Evolutionary conservation across 257 asterid genomes (phyloP).

Genomic region (Nemophila menziesii): DNA sequence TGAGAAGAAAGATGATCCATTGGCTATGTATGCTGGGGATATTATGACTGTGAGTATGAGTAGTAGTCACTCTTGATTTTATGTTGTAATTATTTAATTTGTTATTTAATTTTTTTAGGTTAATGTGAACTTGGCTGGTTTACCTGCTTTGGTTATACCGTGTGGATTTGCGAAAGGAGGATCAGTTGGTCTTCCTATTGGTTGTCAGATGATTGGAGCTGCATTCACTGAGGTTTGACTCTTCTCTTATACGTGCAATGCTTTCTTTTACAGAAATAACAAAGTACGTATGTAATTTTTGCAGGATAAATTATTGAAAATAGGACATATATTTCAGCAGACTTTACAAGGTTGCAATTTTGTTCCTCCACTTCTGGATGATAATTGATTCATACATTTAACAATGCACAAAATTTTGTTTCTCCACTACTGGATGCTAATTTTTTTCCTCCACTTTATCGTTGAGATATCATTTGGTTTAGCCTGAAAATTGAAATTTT

Average conservation of each 20-base stretch:
- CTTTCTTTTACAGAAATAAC: neutral
- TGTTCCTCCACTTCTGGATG: slow-evolving; percentile 61
- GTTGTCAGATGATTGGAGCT: slow-evolving; percentile 90
- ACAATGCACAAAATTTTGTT: too few relatives aligned
- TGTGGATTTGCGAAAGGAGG: slow-evolving; percentile 73
- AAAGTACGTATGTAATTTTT: slow-evolving; percentile 10
- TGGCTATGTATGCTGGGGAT: slow-evolving; percentile 99
- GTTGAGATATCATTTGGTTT: too few relatives aligned
- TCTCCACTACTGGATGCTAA: too few relatives aligned
- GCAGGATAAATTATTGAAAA: slow-evolving; percentile 74
- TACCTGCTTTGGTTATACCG: slow-evolving; percentile 94
- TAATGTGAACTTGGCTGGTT: slow-evolving; percentile 94
- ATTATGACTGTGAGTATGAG: slow-evolving; percentile 96
- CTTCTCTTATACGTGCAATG: neutral
- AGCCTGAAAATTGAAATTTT: too few relatives aligned
- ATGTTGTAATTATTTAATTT: neutral
- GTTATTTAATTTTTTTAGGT: slow-evolving; percentile 34
- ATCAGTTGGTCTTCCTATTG: slow-evolving; percentile 56
- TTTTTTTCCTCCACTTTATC: too few relatives aligned
- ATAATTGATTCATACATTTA: too few relatives aligned
- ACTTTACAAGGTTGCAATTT: slow-evolving; percentile 57
- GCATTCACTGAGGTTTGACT: slow-evolving; percentile 68
- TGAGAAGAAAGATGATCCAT: slow-evolving; percentile 94
- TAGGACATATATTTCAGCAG: slow-evolving; percentile 93
- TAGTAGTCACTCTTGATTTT: slow-evolving; percentile 16